Percentiles rank a stretch among this genome's conserved stretches.
Evolutionary conservation across 2,329 filamentous ascomycete genomes (phyloP).

Genomic region (Epichloe sibirici): DNA sequence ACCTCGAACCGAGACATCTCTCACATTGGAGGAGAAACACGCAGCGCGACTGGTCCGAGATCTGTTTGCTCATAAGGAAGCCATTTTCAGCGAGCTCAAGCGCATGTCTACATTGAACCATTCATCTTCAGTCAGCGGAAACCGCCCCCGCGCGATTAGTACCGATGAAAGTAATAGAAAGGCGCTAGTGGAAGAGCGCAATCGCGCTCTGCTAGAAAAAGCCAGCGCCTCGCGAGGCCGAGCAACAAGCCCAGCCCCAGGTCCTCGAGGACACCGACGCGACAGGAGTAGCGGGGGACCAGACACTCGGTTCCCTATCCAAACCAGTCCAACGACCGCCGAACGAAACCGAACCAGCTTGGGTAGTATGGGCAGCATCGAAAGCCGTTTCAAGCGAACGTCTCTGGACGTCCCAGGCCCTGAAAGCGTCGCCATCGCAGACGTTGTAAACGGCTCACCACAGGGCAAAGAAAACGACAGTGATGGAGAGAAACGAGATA

Average conservation of each 20-base stretch:
- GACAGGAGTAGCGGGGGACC: slow-evolving; percentile 66
- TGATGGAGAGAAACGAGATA: slow-evolving; percentile 48
- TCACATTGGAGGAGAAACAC: slow-evolving; percentile 94
- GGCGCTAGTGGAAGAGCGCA: slow-evolving; percentile 86
- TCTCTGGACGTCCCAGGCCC: slow-evolving; percentile 73
- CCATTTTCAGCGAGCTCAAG: slow-evolving; percentile 93
- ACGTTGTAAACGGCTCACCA: slow-evolving; percentile 30
- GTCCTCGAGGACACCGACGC: slow-evolving; percentile 53
- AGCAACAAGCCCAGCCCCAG: slow-evolving; percentile 59
- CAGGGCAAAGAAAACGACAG: slow-evolving; percentile 12
- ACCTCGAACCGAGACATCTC: slow-evolving; percentile 72
- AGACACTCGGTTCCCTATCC: slow-evolving; percentile 76
- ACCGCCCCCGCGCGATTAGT: slow-evolving; percentile 73
- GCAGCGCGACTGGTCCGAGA: slow-evolving; percentile 83
- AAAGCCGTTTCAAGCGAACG: slow-evolving; percentile 39
- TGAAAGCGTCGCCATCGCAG: slow-evolving; percentile 27
- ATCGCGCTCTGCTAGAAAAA: slow-evolving; percentile 65
- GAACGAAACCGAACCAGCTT: slow-evolving; percentile 40
- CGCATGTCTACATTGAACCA: slow-evolving; percentile 64
- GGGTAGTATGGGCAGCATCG: slow-evolving; percentile 31
- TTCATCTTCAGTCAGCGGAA: slow-evolving; percentile 42
- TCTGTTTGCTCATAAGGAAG: slow-evolving; percentile 84
- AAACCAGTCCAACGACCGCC: slow-evolving; percentile 48
- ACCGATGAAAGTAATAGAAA: slow-evolving; percentile 93
- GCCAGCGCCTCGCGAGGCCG: slow-evolving; percentile 53